Percentiles rank a stretch among this genome's conserved stretches.
Conservation (phyloP, 2,329 filamentous ascomycete species). For the Penicillium sp. region DNA sequence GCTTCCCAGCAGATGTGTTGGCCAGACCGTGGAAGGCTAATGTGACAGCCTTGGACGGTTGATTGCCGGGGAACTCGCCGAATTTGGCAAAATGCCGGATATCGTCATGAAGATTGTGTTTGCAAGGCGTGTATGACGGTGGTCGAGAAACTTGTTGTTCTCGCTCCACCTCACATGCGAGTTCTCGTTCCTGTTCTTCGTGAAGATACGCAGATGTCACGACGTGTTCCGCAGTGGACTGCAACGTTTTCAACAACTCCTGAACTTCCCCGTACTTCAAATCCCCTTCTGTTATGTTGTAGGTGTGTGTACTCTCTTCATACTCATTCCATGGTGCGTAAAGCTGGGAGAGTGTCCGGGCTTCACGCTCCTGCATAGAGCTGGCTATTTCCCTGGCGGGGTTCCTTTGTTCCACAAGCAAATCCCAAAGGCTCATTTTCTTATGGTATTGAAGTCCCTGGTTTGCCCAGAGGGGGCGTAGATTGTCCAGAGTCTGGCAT, state of each 20-base stretch:
- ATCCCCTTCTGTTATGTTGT: background rate
- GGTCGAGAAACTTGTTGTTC: constrained; percentile 59
- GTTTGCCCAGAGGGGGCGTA: background rate
- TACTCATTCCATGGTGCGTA: constrained; percentile 11
- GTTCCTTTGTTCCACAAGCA: background rate
- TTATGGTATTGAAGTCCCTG: background rate
- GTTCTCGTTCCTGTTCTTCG: constrained; percentile 65
- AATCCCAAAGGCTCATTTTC: background rate
- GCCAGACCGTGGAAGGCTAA: constrained; percentile 11
- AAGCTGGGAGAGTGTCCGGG: constrained; percentile 4
- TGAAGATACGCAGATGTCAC: constrained; percentile 50
- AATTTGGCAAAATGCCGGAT: constrained; percentile 9
- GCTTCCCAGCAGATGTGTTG: constrained; percentile 7
- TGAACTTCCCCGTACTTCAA: background rate
- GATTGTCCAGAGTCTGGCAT: background rate
- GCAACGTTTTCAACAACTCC: constrained; percentile 5
- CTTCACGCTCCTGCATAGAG: constrained; percentile 4
- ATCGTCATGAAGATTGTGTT: constrained; percentile 8
- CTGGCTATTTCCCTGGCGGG: background rate
- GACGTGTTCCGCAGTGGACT: constrained; percentile 40
- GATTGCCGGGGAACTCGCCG: constrained; percentile 2
- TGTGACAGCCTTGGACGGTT: background rate
- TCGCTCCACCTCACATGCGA: constrained; percentile 62
- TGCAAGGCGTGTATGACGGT: constrained; percentile 41
- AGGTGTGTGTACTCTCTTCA: background rate